Conservation (phyloP, 192 early-diverging fungal species). For the Chytriomyces sp. region DNA sequence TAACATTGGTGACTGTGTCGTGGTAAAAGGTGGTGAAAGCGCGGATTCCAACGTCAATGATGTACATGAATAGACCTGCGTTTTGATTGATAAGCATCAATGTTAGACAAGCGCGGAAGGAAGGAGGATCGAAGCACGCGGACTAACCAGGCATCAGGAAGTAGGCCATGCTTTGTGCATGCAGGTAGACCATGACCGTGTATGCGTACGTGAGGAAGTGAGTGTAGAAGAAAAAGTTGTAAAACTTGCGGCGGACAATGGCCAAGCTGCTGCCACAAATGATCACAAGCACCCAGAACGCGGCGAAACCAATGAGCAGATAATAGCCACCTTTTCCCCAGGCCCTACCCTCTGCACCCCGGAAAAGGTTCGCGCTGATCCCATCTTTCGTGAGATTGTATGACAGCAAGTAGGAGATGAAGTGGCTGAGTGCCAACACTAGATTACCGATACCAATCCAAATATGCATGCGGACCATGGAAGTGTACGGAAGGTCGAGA, state of each 20-base stretch:
- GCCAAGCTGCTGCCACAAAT: constrained; percentile 29
- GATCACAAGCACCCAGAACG: constrained; percentile 14
- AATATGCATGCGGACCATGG: constrained; percentile 30
- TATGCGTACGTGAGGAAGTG: constrained; percentile 34
- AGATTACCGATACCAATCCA: constrained; percentile 25
- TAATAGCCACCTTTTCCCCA: constrained; percentile 7
- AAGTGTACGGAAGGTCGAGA: constrained; percentile 36
- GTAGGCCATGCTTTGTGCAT: constrained; percentile 15
- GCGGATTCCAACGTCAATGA: constrained; percentile 68
- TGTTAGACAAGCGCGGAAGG: neutral
- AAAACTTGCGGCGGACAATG: constrained; percentile 28
- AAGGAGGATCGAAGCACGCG: neutral
- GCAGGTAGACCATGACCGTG: constrained; percentile 23
- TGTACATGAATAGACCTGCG: constrained; percentile 61
- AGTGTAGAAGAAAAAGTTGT: constrained; percentile 36
- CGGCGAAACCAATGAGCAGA: constrained; percentile 24
- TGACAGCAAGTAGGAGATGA: neutral
- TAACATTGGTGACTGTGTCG: constrained; percentile 62
- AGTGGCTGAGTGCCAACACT: constrained; percentile 18
- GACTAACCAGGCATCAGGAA: constrained; percentile 22
- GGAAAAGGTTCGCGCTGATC: neutral
- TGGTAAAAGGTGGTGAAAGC: constrained; percentile 48
- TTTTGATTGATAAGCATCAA: constrained; percentile 25
- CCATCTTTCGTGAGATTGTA: neutral
- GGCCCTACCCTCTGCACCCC: neutral